Conservation (phyloP, 2,329 filamentous ascomycete genomes). For the Cladorrhinum sp. region DNA sequence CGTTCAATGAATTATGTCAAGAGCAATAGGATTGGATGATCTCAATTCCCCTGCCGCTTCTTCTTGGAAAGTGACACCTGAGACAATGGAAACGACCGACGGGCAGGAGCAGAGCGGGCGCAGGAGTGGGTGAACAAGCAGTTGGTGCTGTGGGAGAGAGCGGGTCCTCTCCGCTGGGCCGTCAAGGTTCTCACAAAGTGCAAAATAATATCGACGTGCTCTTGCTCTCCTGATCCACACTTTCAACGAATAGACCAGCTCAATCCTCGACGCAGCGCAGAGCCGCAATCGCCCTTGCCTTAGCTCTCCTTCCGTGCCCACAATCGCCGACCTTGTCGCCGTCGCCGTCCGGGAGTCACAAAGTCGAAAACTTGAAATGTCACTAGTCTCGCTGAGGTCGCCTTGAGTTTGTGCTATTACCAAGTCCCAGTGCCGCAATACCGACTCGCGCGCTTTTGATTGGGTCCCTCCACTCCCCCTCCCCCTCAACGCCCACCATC, state of each 20-base stretch:
- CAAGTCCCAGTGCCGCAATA: not conserved
- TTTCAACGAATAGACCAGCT: conserved; percentile 2
- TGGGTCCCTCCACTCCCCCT: not conserved
- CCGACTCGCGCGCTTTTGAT: conserved; percentile 2
- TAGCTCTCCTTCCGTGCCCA: not conserved
- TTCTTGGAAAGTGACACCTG: not conserved
- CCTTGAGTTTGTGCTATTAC: not conserved
- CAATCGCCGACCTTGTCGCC: conserved; percentile 2
- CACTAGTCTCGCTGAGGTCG: not conserved
- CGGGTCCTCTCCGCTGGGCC: conserved; percentile 16
- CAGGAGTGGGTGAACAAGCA: not conserved
- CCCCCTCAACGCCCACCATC: not conserved
- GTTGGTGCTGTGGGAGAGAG: not conserved
- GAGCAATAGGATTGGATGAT: not conserved
- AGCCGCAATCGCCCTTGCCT: conserved; percentile 13
- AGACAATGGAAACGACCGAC: not conserved
- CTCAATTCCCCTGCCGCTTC: not conserved
- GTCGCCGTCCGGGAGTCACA: not conserved
- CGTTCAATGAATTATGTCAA: not conserved
- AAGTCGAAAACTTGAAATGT: not conserved
- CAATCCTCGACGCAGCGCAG: conserved; percentile 10
- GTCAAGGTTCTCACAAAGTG: conserved; percentile 28
- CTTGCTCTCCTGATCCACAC: conserved; percentile 16
- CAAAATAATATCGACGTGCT: conserved; percentile 23
- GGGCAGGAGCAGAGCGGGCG: not conserved